Evolutionary conservation across 116 monocot genomes (phyloP).

Genomic region (Cymodocea nodosa): DNA sequence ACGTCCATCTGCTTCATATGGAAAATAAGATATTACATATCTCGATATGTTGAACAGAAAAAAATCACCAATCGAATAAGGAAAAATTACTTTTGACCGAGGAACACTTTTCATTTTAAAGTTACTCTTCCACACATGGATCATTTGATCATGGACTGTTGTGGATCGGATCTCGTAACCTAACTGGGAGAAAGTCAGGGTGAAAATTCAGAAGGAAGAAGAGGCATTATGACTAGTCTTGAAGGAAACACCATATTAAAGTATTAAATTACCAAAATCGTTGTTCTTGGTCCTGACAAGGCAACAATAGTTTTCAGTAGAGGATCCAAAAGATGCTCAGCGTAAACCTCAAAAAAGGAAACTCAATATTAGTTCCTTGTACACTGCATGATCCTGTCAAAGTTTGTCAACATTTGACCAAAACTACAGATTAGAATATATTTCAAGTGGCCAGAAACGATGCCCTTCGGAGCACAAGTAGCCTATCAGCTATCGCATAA

Average conservation of each 20-base stretch:
- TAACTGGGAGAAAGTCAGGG: slow-evolving; percentile 27
- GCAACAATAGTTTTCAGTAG: slow-evolving; percentile 72
- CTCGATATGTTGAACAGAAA: background rate
- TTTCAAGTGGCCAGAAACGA: too few relatives aligned
- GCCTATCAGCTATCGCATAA: too few relatives aligned
- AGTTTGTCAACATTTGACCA: too few relatives aligned
- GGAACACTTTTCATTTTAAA: slow-evolving; percentile 70
- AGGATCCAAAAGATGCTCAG: slow-evolving; percentile 84
- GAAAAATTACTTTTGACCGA: slow-evolving; percentile 47
- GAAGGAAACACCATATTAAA: background rate
- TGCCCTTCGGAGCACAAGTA: too few relatives aligned
- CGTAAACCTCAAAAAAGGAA: slow-evolving; percentile 47
- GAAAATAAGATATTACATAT: background rate
- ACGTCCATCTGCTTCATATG: slow-evolving; percentile 57
- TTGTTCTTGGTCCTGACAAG: slow-evolving; percentile 78
- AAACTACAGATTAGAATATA: too few relatives aligned
- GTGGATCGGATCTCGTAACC: slow-evolving; percentile 91
- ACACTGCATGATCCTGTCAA: too few relatives aligned
- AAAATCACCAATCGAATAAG: background rate
- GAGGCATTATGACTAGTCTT: background rate
- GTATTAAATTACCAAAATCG: slow-evolving; percentile 47
- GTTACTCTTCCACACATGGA: slow-evolving; percentile 63
- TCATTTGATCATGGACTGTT: slow-evolving; percentile 76
- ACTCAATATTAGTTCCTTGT: background rate
- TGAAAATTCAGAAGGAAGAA: background rate